These are phyloP conservation scores for Ceratobasidium sp. DNA, from an alignment of 1,284 basidiomycete genomes.

Conservation along the genomic window DNA sequence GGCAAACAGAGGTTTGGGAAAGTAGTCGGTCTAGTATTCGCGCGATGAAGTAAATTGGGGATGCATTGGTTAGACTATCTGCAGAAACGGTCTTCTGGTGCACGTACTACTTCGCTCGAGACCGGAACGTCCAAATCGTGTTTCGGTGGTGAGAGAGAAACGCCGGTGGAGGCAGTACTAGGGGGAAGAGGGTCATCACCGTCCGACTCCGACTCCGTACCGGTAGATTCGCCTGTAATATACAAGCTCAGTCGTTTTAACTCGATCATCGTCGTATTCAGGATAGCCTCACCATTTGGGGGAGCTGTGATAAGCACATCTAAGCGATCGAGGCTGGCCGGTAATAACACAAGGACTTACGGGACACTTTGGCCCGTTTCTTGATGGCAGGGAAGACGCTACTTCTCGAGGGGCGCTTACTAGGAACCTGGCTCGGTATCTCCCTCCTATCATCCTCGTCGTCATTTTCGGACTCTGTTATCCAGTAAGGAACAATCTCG, in stretches of 20 bases:
- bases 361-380: constrained; percentile 16
- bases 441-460: background rate
- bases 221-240: constrained; percentile 10
- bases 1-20: constrained; percentile 6
- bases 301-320: background rate
- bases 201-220: constrained; percentile 41
- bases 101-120: constrained; percentile 60
- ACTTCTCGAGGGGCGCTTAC: constrained; percentile 34
- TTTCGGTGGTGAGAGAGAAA: constrained; percentile 7
- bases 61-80: background rate
- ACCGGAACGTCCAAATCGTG: constrained; percentile 54
- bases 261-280: background rate
- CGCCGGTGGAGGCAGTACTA: constrained; percentile 19
- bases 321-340: background rate
- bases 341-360: background rate
- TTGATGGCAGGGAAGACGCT: background rate
- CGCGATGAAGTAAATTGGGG: too few species aligned
- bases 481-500: background rate
- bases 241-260: background rate
- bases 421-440: background rate
- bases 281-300: background rate
- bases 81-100: background rate
- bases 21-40: background rate
- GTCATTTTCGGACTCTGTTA: constrained; percentile 41
- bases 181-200: constrained; percentile 38